Base-by-base conservation (phyloP, 495 filamentous ascomycete genomes). In the Wilcoxina mikolae region DNA sequence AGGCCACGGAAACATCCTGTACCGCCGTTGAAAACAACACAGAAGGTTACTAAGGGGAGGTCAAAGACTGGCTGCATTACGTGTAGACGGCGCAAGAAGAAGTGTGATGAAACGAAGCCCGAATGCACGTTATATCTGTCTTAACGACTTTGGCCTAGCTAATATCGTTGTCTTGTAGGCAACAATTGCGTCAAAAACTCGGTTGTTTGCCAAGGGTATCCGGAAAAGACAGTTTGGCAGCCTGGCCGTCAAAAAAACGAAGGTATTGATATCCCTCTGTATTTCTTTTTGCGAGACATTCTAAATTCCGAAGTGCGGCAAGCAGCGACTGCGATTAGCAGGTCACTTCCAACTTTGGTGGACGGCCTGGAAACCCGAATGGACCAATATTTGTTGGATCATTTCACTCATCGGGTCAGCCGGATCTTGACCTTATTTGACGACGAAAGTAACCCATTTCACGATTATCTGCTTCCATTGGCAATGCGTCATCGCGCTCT, bases 11-110 rank as follows among this genome's bases (percentile, higher is more conserved):
- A 94, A 70, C 79, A 93, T 63, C 87, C 86, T 15, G 71, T 83
- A 31, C 73, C 74, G 4, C 69, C 74, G 27, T 68, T 67, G 45
- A 73, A 78, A 18, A 60, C 68, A 15, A 71, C 73, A 48, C 77
- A 73, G 67, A 91, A 91, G 59, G 67, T 83, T 52, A 79, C 85
- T 45, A 91, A 93, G 61, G 85, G 84, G n/a, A 76, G 88, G 18
- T 93, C 87, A 55, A 95, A 95, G 72, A 94, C 88, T 2, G 88
- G 88, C 0, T 95, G 88, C 69, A 82, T 91, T 54, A 95, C 88
- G 46, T 95, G 88, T 72, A 77, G 88, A 53, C 82, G 83, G 62
- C 75, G 88, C 27, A 94, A 94, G 73, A 95, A 94, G 82, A 95
- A 95, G 72, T 95, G 88, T 70, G 88, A 94, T 65, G 88, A 95